These are phyloP conservation scores for Solanum hybrid DNA, from an alignment of 305 asterid genomes.

Conservation along the genomic window DNA sequence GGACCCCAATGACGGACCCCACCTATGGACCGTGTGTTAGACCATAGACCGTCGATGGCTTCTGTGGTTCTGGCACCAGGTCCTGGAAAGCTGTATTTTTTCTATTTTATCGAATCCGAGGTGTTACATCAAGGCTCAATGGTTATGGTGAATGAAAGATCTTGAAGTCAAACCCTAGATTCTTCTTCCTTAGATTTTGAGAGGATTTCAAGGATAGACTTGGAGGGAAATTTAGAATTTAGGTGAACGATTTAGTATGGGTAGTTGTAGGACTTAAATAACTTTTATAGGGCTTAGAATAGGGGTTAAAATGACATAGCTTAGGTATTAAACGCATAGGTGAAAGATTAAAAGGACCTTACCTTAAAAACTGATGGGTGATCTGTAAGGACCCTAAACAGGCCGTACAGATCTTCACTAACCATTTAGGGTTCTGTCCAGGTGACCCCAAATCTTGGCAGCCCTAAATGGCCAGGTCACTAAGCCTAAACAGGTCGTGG, in stretches of 20 bases:
- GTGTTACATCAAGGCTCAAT: background rate
- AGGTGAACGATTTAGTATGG: background rate
- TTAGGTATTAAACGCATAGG: background rate
- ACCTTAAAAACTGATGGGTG: background rate
- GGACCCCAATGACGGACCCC: too few species aligned
- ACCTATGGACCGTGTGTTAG: too few species aligned
- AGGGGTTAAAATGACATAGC: background rate
- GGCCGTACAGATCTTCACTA: background rate
- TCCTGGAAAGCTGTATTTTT: too few species aligned
- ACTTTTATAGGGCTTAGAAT: background rate
- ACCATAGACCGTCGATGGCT: too few species aligned
- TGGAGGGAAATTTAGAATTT: background rate
- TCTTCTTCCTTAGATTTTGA: background rate
- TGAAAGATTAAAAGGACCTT: background rate
- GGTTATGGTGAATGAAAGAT: background rate
- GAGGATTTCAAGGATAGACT: background rate
- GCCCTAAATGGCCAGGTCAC: background rate
- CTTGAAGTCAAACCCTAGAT: background rate
- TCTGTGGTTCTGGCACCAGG: too few species aligned
- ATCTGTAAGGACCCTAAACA: background rate
- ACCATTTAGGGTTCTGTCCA: background rate
- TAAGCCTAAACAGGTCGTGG: background rate
- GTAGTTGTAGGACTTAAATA: background rate
- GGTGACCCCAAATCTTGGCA: background rate
- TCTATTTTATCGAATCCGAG: too few species aligned